A percentile compares a stretch with the other conserved stretches of the same genome.
These are phyloP conservation scores for Immersiporthe knoxdaviesiana DNA, from an alignment of 2,329 filamentous ascomycete genomes.

Conservation along the genomic window DNA sequence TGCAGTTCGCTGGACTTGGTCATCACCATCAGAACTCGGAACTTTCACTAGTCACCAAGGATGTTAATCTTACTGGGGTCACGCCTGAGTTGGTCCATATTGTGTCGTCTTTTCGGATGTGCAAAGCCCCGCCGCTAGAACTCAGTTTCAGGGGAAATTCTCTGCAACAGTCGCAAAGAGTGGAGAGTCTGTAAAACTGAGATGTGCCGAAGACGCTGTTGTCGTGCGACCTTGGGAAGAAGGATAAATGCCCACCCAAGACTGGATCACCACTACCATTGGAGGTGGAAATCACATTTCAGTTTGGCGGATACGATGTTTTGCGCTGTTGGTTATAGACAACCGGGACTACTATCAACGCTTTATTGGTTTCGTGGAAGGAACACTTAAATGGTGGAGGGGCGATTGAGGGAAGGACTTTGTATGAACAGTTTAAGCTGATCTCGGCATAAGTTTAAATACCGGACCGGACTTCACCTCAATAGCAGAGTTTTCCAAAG, in stretches of 20 bases:
- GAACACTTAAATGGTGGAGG: too few relatives aligned
- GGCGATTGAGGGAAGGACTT: too few relatives aligned
- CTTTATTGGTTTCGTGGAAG: too few relatives aligned
- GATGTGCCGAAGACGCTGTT: not conserved
- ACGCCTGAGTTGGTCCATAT: not conserved
- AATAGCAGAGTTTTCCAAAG: too few relatives aligned
- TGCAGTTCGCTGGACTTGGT: not conserved
- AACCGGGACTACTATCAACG: too few relatives aligned
- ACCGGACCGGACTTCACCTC: too few relatives aligned
- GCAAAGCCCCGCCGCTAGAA: not conserved
- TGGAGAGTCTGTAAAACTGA: not conserved
- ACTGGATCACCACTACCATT: not conserved
- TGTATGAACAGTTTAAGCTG: too few relatives aligned
- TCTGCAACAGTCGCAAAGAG: not conserved
- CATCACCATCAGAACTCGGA: constrained; percentile 12
- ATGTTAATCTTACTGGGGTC: constrained; percentile 4
- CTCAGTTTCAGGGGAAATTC: not conserved
- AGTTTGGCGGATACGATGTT: too few relatives aligned
- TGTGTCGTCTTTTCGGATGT: constrained; percentile 1
- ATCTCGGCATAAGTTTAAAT: too few relatives aligned
- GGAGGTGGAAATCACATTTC: not conserved
- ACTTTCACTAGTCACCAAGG: not conserved
- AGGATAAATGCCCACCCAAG: not conserved
- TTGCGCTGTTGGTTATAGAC: too few relatives aligned
- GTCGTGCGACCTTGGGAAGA: constrained; percentile 5